Evolutionary conservation across 305 asterid species (phyloP).

Genomic region (Fraxinus dipetala): DNA sequence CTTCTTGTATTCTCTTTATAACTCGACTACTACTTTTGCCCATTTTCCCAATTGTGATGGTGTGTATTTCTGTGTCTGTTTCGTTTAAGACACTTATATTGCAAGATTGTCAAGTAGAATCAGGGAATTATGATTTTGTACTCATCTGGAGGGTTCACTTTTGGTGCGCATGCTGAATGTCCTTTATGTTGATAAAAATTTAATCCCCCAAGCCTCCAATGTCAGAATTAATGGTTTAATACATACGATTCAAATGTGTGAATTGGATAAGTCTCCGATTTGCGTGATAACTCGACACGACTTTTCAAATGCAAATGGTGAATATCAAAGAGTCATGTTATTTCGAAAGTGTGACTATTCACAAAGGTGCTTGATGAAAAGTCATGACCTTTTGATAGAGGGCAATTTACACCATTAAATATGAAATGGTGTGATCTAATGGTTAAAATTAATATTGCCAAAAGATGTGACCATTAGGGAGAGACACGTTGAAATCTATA

Average conservation of each 20-base stretch:
- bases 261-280: not conserved
- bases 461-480: not conserved
- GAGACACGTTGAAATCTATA: not conserved
- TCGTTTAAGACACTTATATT: slow-evolving; percentile 35
- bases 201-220: not conserved
- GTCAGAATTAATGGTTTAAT: not conserved
- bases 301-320: not conserved
- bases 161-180: not conserved
- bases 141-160: not conserved
- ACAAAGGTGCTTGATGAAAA: not conserved
- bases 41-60: slow-evolving; percentile 33
- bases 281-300: not conserved
- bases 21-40: slow-evolving; percentile 10
- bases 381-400: not conserved
- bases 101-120: not conserved
- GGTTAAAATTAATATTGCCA: not conserved
- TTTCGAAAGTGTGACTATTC: not conserved
- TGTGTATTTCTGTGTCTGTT: slow-evolving; percentile 44
- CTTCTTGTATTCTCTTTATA: slow-evolving; percentile 20
- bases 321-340: not conserved
- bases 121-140: not conserved
- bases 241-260: not conserved
- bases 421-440: not conserved
- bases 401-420: not conserved
- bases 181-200: not conserved